Percentiles rank a stretch among this genome's conserved stretches.
phyloP scores from a whole-genome alignment of 768 basidiomycete genomes.

The Tulasnella sp. region DNA sequence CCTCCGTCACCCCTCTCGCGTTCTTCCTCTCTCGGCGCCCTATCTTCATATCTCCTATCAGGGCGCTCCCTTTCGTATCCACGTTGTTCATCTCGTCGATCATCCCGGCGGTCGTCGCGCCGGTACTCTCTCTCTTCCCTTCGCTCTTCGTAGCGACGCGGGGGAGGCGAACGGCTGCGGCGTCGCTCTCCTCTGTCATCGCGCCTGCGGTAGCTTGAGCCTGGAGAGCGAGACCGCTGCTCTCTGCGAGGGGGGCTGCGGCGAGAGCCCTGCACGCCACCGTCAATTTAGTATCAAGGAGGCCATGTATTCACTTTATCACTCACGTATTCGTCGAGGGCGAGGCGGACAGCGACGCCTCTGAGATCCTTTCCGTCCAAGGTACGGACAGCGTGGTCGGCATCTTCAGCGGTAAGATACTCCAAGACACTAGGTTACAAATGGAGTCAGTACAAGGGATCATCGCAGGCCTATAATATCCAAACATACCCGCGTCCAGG shows the following conservation, averaged over 20 bases:
- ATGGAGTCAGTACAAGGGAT: slow-evolving; percentile 20
- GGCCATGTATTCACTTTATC: slow-evolving; percentile 47
- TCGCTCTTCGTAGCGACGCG: slow-evolving; percentile 65
- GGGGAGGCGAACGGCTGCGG: slow-evolving; percentile 40
- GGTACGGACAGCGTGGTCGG: slow-evolving; percentile 88
- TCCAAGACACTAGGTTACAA: slow-evolving; percentile 72
- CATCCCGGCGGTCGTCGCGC: slow-evolving; percentile 77
- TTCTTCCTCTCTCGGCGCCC: slow-evolving; percentile 1
- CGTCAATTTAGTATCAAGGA: slow-evolving; percentile 28
- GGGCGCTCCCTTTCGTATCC: slow-evolving; percentile 24
- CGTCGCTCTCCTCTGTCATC: slow-evolving; percentile 58
- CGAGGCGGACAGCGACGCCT: slow-evolving; percentile 76
- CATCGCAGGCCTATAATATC: slow-evolving; percentile 9
- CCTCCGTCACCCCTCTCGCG: slow-evolving; percentile 27
- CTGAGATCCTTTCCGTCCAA: slow-evolving; percentile 87
- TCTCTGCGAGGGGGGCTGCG: slow-evolving; percentile 59
- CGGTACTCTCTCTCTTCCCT: slow-evolving; percentile 77
- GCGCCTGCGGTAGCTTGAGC: slow-evolving; percentile 55
- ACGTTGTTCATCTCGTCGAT: slow-evolving; percentile 65
- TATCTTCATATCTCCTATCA: slow-evolving; percentile 12
- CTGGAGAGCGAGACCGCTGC: slow-evolving; percentile 79
- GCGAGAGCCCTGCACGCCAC: slow-evolving; percentile 35
- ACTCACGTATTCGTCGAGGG: slow-evolving; percentile 54
- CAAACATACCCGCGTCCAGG: slow-evolving; percentile 81
- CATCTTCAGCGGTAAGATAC: slow-evolving; percentile 85